phyloP scores from a whole-genome alignment of 2,329 filamentous ascomycete species.

The Nannizzia gypsea region DNA sequence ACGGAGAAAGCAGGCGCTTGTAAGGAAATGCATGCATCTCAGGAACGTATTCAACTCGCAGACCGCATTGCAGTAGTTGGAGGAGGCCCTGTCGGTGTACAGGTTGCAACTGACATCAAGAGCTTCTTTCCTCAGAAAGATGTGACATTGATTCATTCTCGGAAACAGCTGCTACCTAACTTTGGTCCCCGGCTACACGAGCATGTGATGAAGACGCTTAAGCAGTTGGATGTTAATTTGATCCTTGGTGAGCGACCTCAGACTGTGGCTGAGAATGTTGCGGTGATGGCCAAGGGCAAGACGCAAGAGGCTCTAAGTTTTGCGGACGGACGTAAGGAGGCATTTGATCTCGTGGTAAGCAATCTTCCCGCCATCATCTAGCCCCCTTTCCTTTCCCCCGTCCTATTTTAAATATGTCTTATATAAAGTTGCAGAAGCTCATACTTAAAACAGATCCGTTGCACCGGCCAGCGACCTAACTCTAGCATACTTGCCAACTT shows the following conservation, averaged over 20 bases:
- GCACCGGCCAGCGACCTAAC: conserved; percentile 12
- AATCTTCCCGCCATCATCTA: too few relatives aligned
- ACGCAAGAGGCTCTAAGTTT: conserved; percentile 6
- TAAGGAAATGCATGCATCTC: conserved; percentile 35
- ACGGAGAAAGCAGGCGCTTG: conserved; percentile 36
- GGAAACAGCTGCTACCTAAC: conserved; percentile 18
- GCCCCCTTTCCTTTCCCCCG: too few relatives aligned
- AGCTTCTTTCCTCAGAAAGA: conserved; percentile 30
- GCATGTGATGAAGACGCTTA: conserved; percentile 26
- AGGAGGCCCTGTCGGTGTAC: conserved; percentile 31
- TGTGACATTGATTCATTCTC: conserved; percentile 33
- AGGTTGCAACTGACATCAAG: conserved; percentile 35
- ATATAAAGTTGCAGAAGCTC: neutral
- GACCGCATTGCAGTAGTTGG: conserved; percentile 30
- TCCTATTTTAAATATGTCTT: neutral
- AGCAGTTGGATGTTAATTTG: conserved; percentile 15
- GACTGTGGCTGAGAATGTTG: conserved; percentile 1
- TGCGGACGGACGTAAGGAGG: conserved; percentile 10
- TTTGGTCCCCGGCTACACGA: conserved; percentile 25
- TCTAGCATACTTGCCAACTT: conserved; percentile 18
- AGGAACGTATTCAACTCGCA: conserved; percentile 35
- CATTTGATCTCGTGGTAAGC: conserved; percentile 10
- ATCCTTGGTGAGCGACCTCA: conserved; percentile 12
- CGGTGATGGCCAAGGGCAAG: conserved; percentile 1
- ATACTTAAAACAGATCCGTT: conserved; percentile 22